A percentile compares a stretch with the other conserved stretches of the same genome.
phyloP scores from a whole-genome alignment of 345 rosid species.

The Draba incana region DNA sequence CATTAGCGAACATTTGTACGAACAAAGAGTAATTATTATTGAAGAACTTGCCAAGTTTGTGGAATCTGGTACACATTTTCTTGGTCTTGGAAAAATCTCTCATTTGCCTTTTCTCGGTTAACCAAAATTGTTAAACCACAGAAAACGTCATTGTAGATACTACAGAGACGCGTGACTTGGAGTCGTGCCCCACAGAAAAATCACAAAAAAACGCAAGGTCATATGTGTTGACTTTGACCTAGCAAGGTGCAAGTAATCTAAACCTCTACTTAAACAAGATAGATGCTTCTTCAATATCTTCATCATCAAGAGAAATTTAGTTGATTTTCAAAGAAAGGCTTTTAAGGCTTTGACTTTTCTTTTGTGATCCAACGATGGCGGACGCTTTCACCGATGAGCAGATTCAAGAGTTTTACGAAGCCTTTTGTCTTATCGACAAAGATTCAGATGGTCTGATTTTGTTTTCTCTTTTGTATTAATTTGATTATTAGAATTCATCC shows the following conservation, averaged over 20 bases:
- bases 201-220: constrained; percentile 31
- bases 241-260: neutral
- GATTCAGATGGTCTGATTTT: constrained; percentile 35
- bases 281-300: constrained; percentile 6
- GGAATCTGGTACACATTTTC: constrained; percentile 68
- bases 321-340: neutral
- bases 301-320: constrained; percentile 18
- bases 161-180: constrained; percentile 41
- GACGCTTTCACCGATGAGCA: constrained; percentile 44
- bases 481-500: neutral
- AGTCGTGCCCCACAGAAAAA: constrained; percentile 10
- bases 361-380: constrained; percentile 32
- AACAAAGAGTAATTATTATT: too few relatives aligned
- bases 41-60: constrained; percentile 82
- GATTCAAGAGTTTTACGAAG: constrained; percentile 46
- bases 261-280: constrained; percentile 20
- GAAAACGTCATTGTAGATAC: constrained; percentile 56
- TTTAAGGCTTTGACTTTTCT: constrained; percentile 27
- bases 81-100: constrained; percentile 13
- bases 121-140: constrained; percentile 2
- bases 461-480: neutral
- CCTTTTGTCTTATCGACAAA: constrained; percentile 47
- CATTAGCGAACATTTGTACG: too few relatives aligned
- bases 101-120: neutral
- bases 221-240: constrained; percentile 44